These are phyloP conservation scores for Ensete glaucum DNA, from an alignment of 176 grass and related monocot species.

Conservation along the genomic window DNA sequence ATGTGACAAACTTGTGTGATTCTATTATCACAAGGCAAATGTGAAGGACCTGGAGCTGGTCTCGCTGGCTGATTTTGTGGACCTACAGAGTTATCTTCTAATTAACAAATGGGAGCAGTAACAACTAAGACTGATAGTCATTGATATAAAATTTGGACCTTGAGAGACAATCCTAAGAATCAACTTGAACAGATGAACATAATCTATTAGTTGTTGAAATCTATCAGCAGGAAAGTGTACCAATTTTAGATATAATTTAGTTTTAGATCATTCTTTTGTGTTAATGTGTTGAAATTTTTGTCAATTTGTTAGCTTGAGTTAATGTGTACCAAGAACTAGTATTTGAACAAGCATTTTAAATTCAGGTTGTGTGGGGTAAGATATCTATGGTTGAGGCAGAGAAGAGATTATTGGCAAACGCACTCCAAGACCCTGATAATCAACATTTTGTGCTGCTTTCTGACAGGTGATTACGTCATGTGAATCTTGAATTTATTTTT, in stretches of 20 bases:
- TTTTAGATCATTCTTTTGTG: neutral
- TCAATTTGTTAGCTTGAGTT: neutral
- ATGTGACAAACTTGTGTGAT: neutral
- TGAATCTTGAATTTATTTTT: slow-evolving; percentile 24
- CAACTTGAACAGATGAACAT: neutral
- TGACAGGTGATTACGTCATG: slow-evolving; percentile 49
- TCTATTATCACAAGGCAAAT: neutral
- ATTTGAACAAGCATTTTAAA: neutral
- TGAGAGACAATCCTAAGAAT: neutral
- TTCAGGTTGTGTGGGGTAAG: slow-evolving; percentile 84
- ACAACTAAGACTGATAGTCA: neutral
- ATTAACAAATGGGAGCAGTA: neutral
- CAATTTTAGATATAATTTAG: neutral
- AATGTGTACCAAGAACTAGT: neutral
- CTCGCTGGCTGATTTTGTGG: neutral
- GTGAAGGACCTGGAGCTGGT: neutral
- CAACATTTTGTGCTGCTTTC: slow-evolving; percentile 93
- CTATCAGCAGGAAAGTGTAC: neutral
- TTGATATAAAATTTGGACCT: neutral
- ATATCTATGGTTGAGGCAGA: slow-evolving; percentile 99
- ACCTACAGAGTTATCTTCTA: neutral
- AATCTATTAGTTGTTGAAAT: neutral
- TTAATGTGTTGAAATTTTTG: neutral
- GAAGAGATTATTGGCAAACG: slow-evolving; percentile 85
- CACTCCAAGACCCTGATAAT: slow-evolving; percentile 72